phyloP scores from a whole-genome alignment of 2,329 filamentous ascomycete species.

The Arthrobotrys sinensis region DNA sequence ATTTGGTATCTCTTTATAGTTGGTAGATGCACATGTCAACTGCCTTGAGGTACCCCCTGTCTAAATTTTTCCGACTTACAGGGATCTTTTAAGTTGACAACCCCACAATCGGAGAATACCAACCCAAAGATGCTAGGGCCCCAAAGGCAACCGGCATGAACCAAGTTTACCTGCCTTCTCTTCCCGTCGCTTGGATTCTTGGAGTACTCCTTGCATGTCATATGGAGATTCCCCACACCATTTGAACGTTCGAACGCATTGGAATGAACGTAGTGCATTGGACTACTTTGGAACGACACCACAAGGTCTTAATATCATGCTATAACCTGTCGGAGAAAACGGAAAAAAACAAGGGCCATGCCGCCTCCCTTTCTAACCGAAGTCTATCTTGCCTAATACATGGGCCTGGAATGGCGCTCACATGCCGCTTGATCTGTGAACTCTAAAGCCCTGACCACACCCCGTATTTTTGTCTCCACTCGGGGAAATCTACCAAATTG shows the following conservation, averaged over 20 bases:
- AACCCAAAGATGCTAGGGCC: slow-evolving; percentile 15
- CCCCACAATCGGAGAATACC: slow-evolving; percentile 30
- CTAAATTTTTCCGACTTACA: background rate
- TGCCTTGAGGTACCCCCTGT: background rate
- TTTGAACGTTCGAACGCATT: background rate
- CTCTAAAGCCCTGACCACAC: background rate
- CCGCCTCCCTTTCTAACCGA: slow-evolving; percentile 42
- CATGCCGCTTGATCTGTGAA: slow-evolving; percentile 5
- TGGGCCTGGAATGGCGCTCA: slow-evolving; percentile 18
- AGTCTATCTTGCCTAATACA: slow-evolving; percentile 44
- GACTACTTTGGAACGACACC: background rate
- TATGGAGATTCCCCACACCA: slow-evolving; percentile 39
- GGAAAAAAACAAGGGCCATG: background rate
- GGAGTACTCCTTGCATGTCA: slow-evolving; percentile 17
- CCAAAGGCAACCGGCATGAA: slow-evolving; percentile 24
- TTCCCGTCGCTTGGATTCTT: slow-evolving; percentile 50
- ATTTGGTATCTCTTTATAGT: background rate
- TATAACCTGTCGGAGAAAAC: background rate
- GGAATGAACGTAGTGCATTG: background rate
- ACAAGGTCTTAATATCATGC: background rate
- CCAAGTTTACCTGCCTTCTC: slow-evolving; percentile 40
- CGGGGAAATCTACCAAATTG: slow-evolving; percentile 28
- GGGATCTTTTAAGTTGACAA: slow-evolving; percentile 31
- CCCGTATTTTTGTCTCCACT: background rate
- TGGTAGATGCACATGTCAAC: slow-evolving; percentile 14